Evolutionary conservation across 805 yeast genomes (phyloP), one percentile per base, ranked within the genome.

Genomic region (Cyberlindnera nakhonratchasimensis): DNA sequence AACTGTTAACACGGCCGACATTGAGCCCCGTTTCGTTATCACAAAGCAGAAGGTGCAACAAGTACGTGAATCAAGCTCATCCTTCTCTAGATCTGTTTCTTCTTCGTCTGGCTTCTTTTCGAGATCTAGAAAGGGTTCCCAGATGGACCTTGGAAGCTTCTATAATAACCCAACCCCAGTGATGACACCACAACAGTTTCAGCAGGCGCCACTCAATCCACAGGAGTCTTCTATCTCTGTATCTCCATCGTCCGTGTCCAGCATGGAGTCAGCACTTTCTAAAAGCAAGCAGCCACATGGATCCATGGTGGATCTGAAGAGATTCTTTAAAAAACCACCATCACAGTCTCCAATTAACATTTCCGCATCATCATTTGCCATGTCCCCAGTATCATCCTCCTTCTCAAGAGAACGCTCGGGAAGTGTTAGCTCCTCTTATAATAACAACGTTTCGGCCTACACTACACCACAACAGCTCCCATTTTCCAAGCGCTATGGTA

Each of bases 1-100:
- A 3, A 75, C 72, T 39, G 84, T 84, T 6, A 58, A 68, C 30
- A 56, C 77, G 16, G 68, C 72, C 13, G 72, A 79, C 24, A 80
- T 89, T n/a, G 96, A 88, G 58, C 85, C 95, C 13, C 72, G 96
- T 32, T 88, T 89, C 58, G 79, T 89, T 37, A 83, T 89, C 29
- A 85, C 95, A 10, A 79, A 86, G 54, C 93, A 83, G 47, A 76
- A 85, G 40, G 78, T 81, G 19, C 80, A 51, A 20, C 57, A 52
- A 16, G 53, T 46, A 11, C 57, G 53, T 32, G 46, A 49, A 14
- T 56, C 58, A 5, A 46, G 50, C 14, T 33, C 21, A 45, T 54
- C 7, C 34, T 48, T 29, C 42, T 51, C 59, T 1, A 54, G 54
- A 23, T 47, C 50, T 1, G 40, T 39, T 6, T 25, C 52, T 0